Percentiles rank a stretch among this genome's conserved stretches.
These are phyloP conservation scores for Takashimella koratensis DNA, from an alignment of 1,284 basidiomycete genomes.

Conservation along the genomic window DNA sequence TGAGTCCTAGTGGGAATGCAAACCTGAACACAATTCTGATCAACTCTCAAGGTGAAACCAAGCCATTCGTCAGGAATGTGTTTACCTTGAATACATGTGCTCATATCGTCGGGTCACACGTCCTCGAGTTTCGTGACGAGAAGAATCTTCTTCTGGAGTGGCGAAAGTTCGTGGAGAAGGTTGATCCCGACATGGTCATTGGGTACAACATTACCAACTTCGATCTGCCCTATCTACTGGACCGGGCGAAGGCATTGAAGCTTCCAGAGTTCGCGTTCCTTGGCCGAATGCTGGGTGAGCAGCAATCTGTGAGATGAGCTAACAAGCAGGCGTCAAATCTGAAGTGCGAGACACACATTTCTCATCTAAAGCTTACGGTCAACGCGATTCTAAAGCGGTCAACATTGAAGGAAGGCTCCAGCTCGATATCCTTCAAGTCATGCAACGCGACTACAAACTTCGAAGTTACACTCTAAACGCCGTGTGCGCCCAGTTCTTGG, in stretches of 20 bases:
- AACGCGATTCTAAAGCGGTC: slow-evolving; percentile 91
- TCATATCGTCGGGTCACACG: slow-evolving; percentile 90
- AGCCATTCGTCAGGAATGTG: slow-evolving; percentile 92
- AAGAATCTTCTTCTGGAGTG: slow-evolving; percentile 67
- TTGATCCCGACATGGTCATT: slow-evolving; percentile 89
- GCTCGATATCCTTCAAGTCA: slow-evolving; percentile 88
- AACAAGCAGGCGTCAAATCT: slow-evolving; percentile 61
- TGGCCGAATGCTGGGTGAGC: slow-evolving; percentile 70
- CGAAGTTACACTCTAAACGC: slow-evolving; percentile 93
- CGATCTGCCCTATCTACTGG: slow-evolving; percentile 90
- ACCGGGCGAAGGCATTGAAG: slow-evolving; percentile 78
- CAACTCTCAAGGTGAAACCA: slow-evolving; percentile 64
- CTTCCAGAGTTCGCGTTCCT: slow-evolving; percentile 67
- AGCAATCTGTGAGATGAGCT: background rate
- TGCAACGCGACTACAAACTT: slow-evolving; percentile 94
- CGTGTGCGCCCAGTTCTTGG: slow-evolving; percentile 90
- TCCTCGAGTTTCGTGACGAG: slow-evolving; percentile 78
- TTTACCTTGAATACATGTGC: slow-evolving; percentile 91
- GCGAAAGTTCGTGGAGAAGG: slow-evolving; percentile 78
- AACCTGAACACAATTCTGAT: slow-evolving; percentile 9
- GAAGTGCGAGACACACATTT: slow-evolving; percentile 88
- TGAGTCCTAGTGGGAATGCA: no score
- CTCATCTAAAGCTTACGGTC: slow-evolving; percentile 91
- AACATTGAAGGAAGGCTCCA: slow-evolving; percentile 83
- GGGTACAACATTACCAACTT: slow-evolving; percentile 90